Base-by-base conservation (phyloP, 2,329 filamentous ascomycete genomes). In the Aspergillus japonicus region DNA sequence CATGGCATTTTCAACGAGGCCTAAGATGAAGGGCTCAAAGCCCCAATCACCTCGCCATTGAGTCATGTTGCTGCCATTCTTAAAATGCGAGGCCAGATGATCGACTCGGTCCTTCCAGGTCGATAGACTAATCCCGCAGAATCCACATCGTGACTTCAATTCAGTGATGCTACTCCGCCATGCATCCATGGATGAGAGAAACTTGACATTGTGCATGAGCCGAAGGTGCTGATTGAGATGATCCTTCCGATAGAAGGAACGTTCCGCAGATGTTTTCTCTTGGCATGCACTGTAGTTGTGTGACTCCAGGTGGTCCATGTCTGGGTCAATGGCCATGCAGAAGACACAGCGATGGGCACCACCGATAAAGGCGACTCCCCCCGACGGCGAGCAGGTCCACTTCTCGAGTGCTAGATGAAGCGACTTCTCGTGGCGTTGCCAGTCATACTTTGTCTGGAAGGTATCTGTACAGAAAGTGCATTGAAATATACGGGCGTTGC, bases 221-320 rank as follows among this genome's bases (percentile, higher is more conserved):
- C 84, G 79, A 33, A 87, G 72, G 69, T 87, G 85, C 66, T 87
- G 85, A 53, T 84, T 81, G 12, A 87, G 77, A 66, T 87, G 85
- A 66, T 87, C 85, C 70, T 87, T 87, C 26, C 85, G 78, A 66
- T 85, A 87, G 69, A 87, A 87, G 0, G 83, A 87, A 39, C 85
- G 79, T 58, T 86, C 83, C 50, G 85, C 81, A 1, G 82, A 63
- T 4, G 83, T 83, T 69, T 87, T 87, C 63, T 87, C 84, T 64
- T 85, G 82, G 66, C 86, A 88, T 29, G 79, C 76, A 35, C 76
- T 75, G 69, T 85, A 85, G 63, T 87, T 85, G 74, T 88, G 86
- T 7, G 76, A 78, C 64, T 86, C 84, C 16, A 87, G 69, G 69
- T 88, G 86, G 14, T 83, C 81, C 24, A 77, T 71, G 7, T 79